Base-by-base conservation (phyloP, 352 stramenopile genomes). In the Phytophthora hibernalis region DNA sequence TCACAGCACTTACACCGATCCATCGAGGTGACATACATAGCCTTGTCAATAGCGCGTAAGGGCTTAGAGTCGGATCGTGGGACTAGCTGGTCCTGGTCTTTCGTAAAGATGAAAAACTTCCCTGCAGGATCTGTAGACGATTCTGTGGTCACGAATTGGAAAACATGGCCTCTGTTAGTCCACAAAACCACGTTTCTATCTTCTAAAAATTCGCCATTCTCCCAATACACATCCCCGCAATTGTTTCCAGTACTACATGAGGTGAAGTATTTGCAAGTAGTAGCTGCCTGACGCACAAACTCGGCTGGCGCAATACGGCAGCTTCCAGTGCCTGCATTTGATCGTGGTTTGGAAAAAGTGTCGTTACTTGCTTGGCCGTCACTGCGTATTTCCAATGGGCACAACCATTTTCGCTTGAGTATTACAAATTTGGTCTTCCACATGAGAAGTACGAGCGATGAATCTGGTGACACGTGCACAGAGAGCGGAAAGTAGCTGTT, bases 71-170 rank as follows among this genome's bases (percentile, higher is more conserved):
- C 88, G 28, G 83, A 91, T 28, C 85, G 74, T n/a, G 85, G 85
- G 4, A 94, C 85, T 21, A 94, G 77, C 54, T 94, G 85, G 40
- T 94, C 85, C 61, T 91, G 74, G 37, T 88, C 82, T 61, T 94
- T 92, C 7, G 86, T 93, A 47, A 96, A 92, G n/a, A 92, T 78
- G 16, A 93, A 91, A 47, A 94, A 71, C 44, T 92, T 89, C 0
- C 85, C 83, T 10, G 53, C 65, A 44, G 45, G 21, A 9, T 55
- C 72, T 28, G 43, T 65, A 9, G 64, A 74, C 11, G 47, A 48
- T 21, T 74, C 70, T 5, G 43, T 50, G 13, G 72, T 61, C 37
- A 75, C 68, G 44, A 96, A 96, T 44, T 82, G 73, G 26, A 92
- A 90, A 2, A 88, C 76, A 43, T 89, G 78, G 0, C 82, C 77